These are phyloP conservation scores for Vigna mungo DNA, from an alignment of 306 rosid genomes.

Conservation along the genomic window DNA sequence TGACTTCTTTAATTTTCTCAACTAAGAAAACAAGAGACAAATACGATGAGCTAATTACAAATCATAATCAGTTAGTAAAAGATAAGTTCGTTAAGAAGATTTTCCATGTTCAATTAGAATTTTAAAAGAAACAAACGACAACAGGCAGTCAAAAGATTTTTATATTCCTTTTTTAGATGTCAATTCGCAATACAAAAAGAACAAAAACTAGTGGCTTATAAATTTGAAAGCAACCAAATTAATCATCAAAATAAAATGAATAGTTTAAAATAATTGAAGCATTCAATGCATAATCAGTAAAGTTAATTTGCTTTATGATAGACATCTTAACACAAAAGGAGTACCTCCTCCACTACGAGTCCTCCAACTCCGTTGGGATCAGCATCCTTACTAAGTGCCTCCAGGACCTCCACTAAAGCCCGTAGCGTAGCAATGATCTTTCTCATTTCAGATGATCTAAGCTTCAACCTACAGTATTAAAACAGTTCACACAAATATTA, in stretches of 20 bases:
- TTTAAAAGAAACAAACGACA: conserved; percentile 38
- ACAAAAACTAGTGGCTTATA: conserved; percentile 29
- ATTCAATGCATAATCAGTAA: conserved; percentile 26
- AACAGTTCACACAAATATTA: conserved; percentile 36
- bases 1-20: conserved; percentile 68
- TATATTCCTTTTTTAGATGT: not conserved
- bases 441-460: conserved; percentile 69
- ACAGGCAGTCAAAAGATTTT: conserved; percentile 6
- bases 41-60: conserved; percentile 39
- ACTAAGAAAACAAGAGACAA: conserved; percentile 58
- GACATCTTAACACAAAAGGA: conserved; percentile 38
- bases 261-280: conserved; percentile 16
- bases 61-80: conserved; percentile 36
- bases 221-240: conserved; percentile 21
- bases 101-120: conserved; percentile 32
- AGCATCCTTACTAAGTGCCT: conserved; percentile 81
- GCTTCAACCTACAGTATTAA: conserved; percentile 56
- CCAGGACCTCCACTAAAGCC: conserved; percentile 96
- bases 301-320: conserved; percentile 18
- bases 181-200: conserved; percentile 30
- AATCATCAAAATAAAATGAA: conserved; percentile 29
- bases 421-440: conserved; percentile 76
- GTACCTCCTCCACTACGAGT: conserved; percentile 88
- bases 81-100: conserved; percentile 12
- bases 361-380: conserved; percentile 86